A percentile compares a stretch with the other conserved stretches of the same genome.
Evolutionary conservation across 768 basidiomycete species (phyloP).

Genomic region (Lactarius indigo): DNA sequence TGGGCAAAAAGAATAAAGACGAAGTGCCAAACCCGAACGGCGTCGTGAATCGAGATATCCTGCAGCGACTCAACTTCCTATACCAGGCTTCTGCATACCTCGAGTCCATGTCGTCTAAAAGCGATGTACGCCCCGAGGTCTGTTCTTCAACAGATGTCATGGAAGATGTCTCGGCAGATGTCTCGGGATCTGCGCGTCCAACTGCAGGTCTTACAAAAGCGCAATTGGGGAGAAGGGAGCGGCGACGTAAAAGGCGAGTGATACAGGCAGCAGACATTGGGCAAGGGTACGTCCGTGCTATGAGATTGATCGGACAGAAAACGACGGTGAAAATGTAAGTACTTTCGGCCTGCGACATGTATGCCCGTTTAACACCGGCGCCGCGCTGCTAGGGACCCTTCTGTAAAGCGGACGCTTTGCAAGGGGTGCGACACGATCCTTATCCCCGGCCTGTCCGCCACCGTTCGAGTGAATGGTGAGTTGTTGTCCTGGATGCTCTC

Average conservation of each 20-base stretch:
- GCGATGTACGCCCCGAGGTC: not conserved
- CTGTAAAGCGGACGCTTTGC: conserved; percentile 79
- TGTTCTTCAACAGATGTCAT: not conserved
- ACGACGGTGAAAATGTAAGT: conserved; percentile 74
- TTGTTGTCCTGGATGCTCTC: not conserved
- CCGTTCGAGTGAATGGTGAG: conserved; percentile 62
- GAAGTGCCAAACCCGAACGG: conserved; percentile 54
- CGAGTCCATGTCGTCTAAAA: conserved; percentile 33
- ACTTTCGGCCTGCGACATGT: not conserved
- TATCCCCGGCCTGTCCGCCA: conserved; percentile 63
- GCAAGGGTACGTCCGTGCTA: conserved; percentile 56
- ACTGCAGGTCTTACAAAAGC: not conserved
- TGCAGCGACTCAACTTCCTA: conserved; percentile 82
- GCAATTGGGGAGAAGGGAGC: not conserved
- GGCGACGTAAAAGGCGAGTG: conserved; percentile 28
- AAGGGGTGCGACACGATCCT: conserved; percentile 61
- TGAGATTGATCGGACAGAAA: conserved; percentile 71
- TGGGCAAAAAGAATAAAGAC: conserved; percentile 65
- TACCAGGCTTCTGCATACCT: conserved; percentile 77
- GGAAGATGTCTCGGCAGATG: not conserved
- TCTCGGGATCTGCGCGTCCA: not conserved
- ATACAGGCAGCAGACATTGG: conserved; percentile 51
- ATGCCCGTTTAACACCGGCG: not conserved
- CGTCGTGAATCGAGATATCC: conserved; percentile 66
- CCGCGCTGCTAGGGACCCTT: conserved; percentile 57